Evolutionary conservation across 192 early-diverging fungal genomes (phyloP), one percentile per base, ranked within the genome.

Genomic region (Rhizophagus prolifer): DNA sequence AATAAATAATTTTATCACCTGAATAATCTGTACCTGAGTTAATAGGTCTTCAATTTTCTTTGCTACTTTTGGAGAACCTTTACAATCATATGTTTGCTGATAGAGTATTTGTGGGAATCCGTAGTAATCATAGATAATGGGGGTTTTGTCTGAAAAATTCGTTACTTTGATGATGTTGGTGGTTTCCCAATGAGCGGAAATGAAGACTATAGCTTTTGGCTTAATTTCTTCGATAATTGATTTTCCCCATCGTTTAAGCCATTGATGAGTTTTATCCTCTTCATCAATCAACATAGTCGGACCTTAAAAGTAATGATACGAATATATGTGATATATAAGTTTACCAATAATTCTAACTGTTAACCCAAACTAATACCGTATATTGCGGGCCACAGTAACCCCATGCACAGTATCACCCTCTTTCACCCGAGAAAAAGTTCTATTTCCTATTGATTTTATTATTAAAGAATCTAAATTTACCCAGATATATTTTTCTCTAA

Each of bases 131-230:
- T 93, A 91, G 19, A 83, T 82, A 2, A 85, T 79, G 77, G 54
- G 34, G 10, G 68, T 75, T 46, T 67, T 36, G 5, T 28, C 38
- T 41, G 16, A 0, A 38, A 67, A 67, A 2, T 41, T 67, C 6
- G 50, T 21, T 54, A 54, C 26, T 70, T 78, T 67, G 58, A 80
- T 70, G 41, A 67, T 76, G 2, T 77, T 47, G 3, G 68, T 78
- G 19, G 85, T 87, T 64, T 92, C 87, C 90, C 90, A 92, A 75
- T 92, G 91, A 9, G 85, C 91, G n/a, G 86, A 89, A 38, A 92
- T 68, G 21, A 92, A 81, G 5, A 90, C 83, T 70, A 92, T 86
- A 3, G 87, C 90, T 23, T 81, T 87, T 12, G 91, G 91, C 12
- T 82, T 81, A 16, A 90, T 81, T 31, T 85, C 77, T 12, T 83